These are phyloP conservation scores for Cryptococcus sp. DNA, from an alignment of 1,284 basidiomycete species.

Conservation along the genomic window DNA sequence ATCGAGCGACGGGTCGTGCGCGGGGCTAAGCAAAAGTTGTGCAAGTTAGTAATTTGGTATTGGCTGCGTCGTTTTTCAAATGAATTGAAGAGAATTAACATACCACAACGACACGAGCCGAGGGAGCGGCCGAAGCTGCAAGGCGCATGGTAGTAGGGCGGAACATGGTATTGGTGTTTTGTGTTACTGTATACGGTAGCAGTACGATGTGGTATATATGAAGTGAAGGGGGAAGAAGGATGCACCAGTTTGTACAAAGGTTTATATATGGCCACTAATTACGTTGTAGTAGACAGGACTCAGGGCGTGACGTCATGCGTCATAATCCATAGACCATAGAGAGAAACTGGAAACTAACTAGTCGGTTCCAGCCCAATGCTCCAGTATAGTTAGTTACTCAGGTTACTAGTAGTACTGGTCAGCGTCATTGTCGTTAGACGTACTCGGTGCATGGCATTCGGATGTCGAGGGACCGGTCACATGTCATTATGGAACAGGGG, in stretches of 20 bases:
- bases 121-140: conserved; percentile 4
- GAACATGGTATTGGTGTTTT: conserved; percentile 9
- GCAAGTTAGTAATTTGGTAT: too few relatives aligned
- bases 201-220: not conserved
- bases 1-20: conserved; percentile 9
- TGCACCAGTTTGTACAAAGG: not conserved
- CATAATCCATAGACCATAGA: not conserved
- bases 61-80: too few relatives aligned
- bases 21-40: not conserved
- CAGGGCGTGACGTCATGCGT: too few relatives aligned
- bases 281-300: not conserved
- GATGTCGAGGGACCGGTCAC: too few relatives aligned
- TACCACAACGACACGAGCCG: conserved; percentile 4
- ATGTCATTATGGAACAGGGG: too few relatives aligned
- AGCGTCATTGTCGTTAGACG: too few relatives aligned
- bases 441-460: too few relatives aligned
- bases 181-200: not conserved
- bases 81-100: conserved; percentile 5
- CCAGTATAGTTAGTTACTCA: not conserved
- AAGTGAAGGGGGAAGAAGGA: not conserved
- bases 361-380: conserved; percentile 1
- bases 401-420: too few relatives aligned
- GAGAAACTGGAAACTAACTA: not conserved
- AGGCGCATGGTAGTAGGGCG: conserved; percentile 20
- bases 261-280: not conserved